phyloP scores from a whole-genome alignment of 1,284 basidiomycete genomes.

The Ganoderma multipileum region DNA sequence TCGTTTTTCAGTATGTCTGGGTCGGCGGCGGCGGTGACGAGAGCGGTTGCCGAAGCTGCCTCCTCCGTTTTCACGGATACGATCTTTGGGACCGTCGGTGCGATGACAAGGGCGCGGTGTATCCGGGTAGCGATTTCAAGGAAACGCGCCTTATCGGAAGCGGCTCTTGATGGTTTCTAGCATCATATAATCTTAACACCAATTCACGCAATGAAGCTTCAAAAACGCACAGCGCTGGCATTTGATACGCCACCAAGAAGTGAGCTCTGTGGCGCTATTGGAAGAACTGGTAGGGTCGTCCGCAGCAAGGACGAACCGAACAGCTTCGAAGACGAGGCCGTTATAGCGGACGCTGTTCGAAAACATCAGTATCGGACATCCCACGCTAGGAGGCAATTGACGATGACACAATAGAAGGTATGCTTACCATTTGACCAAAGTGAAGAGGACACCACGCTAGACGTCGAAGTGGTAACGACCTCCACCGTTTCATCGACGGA shows the following conservation, averaged over 20 bases:
- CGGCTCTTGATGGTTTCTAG: background rate
- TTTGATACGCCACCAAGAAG: constrained; percentile 45
- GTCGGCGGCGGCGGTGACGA: constrained; percentile 15
- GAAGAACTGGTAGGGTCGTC: constrained; percentile 14
- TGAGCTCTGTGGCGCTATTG: constrained; percentile 44
- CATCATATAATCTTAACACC: background rate
- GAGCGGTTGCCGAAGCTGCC: constrained; percentile 6
- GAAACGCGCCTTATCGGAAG: constrained; percentile 36
- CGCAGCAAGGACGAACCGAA: constrained; percentile 32
- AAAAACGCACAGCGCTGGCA: background rate
- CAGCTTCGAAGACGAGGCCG: constrained; percentile 33
- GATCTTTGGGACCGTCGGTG: constrained; percentile 57
- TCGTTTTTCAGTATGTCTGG: constrained; percentile 25
- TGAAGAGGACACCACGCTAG: background rate
- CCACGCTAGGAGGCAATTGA: background rate
- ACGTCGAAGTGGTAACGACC: background rate
- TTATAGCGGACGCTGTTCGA: constrained; percentile 21
- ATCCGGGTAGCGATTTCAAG: constrained; percentile 48
- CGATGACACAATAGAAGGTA: background rate
- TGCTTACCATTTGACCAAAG: constrained; percentile 39
- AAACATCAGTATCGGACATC: background rate
- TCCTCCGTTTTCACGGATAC: constrained; percentile 4
- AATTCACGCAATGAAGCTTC: background rate
- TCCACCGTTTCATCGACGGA: background rate
- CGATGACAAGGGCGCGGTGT: constrained; percentile 48